These are phyloP conservation scores for Trichomonas gallinae DNA, from an alignment of 208 protist genomes.

Conservation along the genomic window DNA sequence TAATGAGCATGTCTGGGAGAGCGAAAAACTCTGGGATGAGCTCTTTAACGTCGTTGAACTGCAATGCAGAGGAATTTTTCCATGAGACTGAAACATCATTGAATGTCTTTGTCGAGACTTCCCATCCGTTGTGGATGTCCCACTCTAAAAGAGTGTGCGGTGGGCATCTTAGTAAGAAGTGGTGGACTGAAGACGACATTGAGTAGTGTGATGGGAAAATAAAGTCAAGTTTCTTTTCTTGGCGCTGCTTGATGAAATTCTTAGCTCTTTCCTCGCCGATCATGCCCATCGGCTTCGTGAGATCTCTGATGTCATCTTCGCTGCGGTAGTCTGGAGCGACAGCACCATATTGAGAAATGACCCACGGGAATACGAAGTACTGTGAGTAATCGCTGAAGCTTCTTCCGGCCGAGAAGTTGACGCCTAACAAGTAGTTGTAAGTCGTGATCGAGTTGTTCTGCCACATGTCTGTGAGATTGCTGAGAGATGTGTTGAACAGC, in stretches of 20 bases:
- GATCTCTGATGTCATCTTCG: background rate
- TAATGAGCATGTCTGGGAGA: background rate
- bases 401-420: background rate
- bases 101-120: background rate
- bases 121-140: background rate
- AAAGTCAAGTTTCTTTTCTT: background rate
- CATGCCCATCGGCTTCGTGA: background rate
- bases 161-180: background rate
- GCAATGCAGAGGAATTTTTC: background rate
- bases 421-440: background rate
- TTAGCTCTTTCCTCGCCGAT: background rate
- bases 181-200: background rate
- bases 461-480: background rate
- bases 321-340: background rate
- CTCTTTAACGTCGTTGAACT: background rate
- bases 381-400: background rate
- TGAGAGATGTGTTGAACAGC: background rate
- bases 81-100: background rate
- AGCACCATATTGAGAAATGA: background rate
- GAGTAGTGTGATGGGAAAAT: background rate
- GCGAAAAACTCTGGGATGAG: background rate
- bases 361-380: background rate
- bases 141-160: background rate
- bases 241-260: background rate
- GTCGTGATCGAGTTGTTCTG: background rate